Evolutionary conservation across 176 grass and related monocot species (phyloP), one percentile per base, ranked within the genome.

Genomic region (Miscanthus lutarioriparius): DNA sequence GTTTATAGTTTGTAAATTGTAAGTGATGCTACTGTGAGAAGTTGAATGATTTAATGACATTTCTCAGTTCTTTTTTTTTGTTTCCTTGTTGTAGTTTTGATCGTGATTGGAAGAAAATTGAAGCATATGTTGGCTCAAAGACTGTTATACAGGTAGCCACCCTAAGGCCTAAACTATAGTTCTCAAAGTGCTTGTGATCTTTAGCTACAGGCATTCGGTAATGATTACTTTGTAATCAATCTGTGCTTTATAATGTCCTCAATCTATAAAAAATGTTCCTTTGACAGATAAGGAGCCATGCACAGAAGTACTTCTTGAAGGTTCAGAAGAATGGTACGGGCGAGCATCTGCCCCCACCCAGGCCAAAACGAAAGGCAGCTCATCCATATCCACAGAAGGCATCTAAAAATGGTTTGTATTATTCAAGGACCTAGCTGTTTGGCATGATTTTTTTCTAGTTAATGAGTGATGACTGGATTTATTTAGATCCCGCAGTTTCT

Each of bases 341-440:
- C 5, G 93, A 99, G 74, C 97, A 99, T 86, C 83, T 99, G 49
- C 97, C 97, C 27, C 97, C 97, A 64, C 97, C 97, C 44, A 88
- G 97, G 20, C 97, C 97, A 39, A 99, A 99, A 88, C 82, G 93
- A 37, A 99, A 96, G 85, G 97, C 97, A 64, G 89, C 93, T 23
- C 93, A 99, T 91, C 93, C 97, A 82, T 99, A 99, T 83, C 97
- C 97, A 39, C 97, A 99, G 56, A 99, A 99, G 78, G 97, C 97
- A 23, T 88, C 97, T 66, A 96, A 96, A 82, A 84, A 71, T 82
- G 90, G 93, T 94, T 39, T 83, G 65, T 76, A 56, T 30, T 70
- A 1, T 44, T 80, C 7, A 32, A 17, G n/a, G 11, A 16, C 58
- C 13, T 64, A 38, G 19, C 70, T 76, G 9, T 54, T 72, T 74